Conservation (phyloP, 352 stramenopile genomes). For the Phytopythium kandeliae region DNA sequence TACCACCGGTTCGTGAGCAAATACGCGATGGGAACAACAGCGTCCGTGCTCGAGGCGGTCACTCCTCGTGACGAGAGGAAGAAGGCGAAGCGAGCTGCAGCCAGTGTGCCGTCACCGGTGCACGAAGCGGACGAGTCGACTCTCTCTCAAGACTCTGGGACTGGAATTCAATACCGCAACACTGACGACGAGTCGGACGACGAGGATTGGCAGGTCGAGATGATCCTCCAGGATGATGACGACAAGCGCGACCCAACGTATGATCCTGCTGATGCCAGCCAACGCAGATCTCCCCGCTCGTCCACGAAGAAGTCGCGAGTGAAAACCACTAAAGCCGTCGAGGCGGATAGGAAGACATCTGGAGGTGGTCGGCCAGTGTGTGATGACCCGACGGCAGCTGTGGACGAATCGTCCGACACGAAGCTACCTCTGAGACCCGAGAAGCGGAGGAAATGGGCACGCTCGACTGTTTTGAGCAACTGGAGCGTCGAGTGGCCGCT, state of each 20-base stretch:
- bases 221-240: background rate
- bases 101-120: background rate
- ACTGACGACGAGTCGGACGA: conserved; percentile 3
- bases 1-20: conserved; percentile 4
- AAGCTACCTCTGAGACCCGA: background rate
- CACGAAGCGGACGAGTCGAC: background rate
- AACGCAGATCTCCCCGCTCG: background rate
- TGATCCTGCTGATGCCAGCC: background rate
- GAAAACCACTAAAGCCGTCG: background rate
- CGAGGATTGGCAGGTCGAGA: background rate
- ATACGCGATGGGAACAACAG: background rate
- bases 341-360: background rate
- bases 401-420: background rate
- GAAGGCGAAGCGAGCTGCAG: background rate
- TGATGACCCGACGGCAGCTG: background rate
- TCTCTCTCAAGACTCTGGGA: background rate
- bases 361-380: background rate
- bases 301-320: background rate
- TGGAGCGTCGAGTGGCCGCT: conserved; percentile 31
- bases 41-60: conserved; percentile 6
- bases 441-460: background rate
- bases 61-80: conserved; percentile 13
- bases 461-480: conserved; percentile 9
- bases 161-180: background rate
- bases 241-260: conserved; percentile 4